Evolutionary conservation across 495 filamentous ascomycete genomes (phyloP).

Genomic region (Amniculicola lignicola): DNA sequence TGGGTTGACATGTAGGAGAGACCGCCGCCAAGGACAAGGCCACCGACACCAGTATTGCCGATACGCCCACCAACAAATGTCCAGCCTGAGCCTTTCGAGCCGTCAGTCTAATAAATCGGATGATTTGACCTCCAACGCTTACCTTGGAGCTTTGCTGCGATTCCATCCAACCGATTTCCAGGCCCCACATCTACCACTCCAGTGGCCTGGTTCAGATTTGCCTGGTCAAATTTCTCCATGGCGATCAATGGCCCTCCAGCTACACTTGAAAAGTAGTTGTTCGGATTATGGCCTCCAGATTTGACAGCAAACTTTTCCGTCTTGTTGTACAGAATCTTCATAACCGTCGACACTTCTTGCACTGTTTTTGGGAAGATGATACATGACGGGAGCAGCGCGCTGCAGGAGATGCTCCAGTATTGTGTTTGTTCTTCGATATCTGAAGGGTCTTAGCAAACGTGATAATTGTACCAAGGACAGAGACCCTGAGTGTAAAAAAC

Average conservation of each 20-base stretch:
- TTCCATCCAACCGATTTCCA: conserved; percentile 23
- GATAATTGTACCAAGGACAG: too few species aligned
- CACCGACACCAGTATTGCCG: conserved; percentile 26
- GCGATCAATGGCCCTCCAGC: conserved; percentile 24
- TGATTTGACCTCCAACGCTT: conserved; percentile 26
- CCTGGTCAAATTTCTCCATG: conserved; percentile 24
- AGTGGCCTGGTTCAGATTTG: conserved; percentile 8
- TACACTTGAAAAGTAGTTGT: conserved; percentile 28
- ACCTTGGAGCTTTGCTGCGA: conserved; percentile 18
- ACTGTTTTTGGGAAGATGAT: conserved; percentile 25
- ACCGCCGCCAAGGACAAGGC: conserved; percentile 24
- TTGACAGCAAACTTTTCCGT: conserved; percentile 27
- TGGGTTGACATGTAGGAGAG: conserved; percentile 35
- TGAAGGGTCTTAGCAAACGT: too few species aligned
- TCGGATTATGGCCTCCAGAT: conserved; percentile 31
- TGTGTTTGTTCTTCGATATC: conserved; percentile 27
- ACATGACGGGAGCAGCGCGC: conserved; percentile 23
- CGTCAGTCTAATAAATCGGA: too few species aligned
- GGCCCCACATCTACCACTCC: conserved; percentile 24
- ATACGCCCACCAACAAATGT: conserved; percentile 23
- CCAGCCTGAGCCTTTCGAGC: too few species aligned
- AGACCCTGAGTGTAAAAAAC: too few species aligned
- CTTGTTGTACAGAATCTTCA: conserved; percentile 14
- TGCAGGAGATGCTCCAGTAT: conserved; percentile 25
- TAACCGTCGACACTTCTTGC: conserved; percentile 19